Evolutionary conservation across 257 asterid genomes (phyloP).

Genomic region (Solanum paucissectum): DNA sequence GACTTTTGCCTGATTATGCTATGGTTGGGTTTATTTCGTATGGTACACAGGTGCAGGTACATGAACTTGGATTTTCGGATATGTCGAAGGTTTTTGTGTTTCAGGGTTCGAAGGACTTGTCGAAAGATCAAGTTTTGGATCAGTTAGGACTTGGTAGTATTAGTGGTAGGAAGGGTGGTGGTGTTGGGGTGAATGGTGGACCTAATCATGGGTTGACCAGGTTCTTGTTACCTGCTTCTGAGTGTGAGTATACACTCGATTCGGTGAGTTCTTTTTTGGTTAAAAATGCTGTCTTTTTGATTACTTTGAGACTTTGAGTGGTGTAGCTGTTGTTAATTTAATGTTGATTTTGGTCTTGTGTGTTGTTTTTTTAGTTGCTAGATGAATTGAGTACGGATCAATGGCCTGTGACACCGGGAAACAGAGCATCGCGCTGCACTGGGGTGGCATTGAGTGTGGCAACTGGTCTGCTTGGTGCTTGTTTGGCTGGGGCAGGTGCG

Average conservation of each 20-base stretch:
- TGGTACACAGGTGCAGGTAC: slow-evolving; percentile 97
- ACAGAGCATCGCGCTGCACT: slow-evolving; percentile 77
- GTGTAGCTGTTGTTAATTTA: background rate
- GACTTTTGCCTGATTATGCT: slow-evolving; percentile 84
- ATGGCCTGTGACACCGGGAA: slow-evolving; percentile 81
- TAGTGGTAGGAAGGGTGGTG: slow-evolving; percentile 30
- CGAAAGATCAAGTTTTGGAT: slow-evolving; percentile 89
- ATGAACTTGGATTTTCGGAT: slow-evolving; percentile 86
- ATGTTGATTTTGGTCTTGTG: background rate
- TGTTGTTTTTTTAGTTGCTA: slow-evolving; percentile 43
- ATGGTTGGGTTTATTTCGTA: slow-evolving; percentile 91
- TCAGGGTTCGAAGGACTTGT: slow-evolving; percentile 70
- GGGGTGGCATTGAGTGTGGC: slow-evolving; percentile 95
- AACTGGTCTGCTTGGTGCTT: slow-evolving; percentile 80
- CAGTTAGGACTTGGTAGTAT: slow-evolving; percentile 53
- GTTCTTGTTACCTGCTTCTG: slow-evolving; percentile 82
- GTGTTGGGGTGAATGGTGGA: slow-evolving; percentile 17
- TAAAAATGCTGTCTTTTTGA: background rate
- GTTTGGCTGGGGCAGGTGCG: slow-evolving; percentile 72
- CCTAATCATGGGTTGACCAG: slow-evolving; percentile 51
- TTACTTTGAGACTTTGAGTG: background rate
- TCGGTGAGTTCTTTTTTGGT: slow-evolving; percentile 28
- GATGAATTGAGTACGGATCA: slow-evolving; percentile 83
- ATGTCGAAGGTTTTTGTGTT: slow-evolving; percentile 79
- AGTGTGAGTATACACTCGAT: slow-evolving; percentile 71